These are phyloP conservation scores for Pulveroboletus sp. DNA, from an alignment of 768 basidiomycete genomes.

Conservation along the genomic window DNA sequence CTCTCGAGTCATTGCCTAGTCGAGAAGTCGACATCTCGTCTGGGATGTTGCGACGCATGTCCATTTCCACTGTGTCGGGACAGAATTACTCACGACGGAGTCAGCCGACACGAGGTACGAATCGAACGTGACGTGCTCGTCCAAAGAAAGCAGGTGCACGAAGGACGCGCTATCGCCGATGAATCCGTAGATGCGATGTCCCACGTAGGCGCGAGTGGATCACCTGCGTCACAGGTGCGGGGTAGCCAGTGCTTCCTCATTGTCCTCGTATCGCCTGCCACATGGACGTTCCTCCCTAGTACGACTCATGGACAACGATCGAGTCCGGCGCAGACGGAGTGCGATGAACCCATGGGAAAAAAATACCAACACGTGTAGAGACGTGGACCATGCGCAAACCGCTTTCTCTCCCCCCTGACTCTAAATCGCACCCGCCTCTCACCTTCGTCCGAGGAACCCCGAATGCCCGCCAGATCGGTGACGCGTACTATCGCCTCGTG, in stretches of 20 bases:
- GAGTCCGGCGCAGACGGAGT: too few species aligned
- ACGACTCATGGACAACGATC: too few species aligned
- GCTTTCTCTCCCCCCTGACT: not conserved
- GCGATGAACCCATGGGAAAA: too few species aligned
- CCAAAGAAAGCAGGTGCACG: slow-evolving; percentile 1
- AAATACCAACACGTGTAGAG: slow-evolving; percentile 8
- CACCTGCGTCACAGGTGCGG: slow-evolving; percentile 2
- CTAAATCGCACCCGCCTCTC: not conserved
- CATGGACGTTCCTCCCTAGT: not conserved
- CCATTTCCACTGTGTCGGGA: slow-evolving; percentile 9
- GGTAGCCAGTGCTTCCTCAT: slow-evolving; percentile 16
- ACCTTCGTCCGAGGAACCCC: slow-evolving; percentile 16
- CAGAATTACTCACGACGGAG: slow-evolving; percentile 13
- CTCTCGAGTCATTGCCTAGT: slow-evolving; percentile 10
- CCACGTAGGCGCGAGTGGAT: slow-evolving; percentile 6
- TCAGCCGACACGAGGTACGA: slow-evolving; percentile 16
- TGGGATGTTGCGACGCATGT: not conserved
- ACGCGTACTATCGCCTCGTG: slow-evolving; percentile 18
- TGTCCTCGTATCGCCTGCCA: slow-evolving; percentile 11
- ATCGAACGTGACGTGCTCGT: not conserved
- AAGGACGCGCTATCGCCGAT: slow-evolving; percentile 19
- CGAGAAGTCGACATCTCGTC: slow-evolving; percentile 16
- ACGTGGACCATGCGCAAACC: not conserved
- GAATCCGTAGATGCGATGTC: slow-evolving; percentile 11
- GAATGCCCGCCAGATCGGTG: not conserved